Evolutionary conservation across 352 stramenopile species (phyloP), one percentile per base, ranked within the genome.

Genomic region (Pythium scleroteichum): DNA sequence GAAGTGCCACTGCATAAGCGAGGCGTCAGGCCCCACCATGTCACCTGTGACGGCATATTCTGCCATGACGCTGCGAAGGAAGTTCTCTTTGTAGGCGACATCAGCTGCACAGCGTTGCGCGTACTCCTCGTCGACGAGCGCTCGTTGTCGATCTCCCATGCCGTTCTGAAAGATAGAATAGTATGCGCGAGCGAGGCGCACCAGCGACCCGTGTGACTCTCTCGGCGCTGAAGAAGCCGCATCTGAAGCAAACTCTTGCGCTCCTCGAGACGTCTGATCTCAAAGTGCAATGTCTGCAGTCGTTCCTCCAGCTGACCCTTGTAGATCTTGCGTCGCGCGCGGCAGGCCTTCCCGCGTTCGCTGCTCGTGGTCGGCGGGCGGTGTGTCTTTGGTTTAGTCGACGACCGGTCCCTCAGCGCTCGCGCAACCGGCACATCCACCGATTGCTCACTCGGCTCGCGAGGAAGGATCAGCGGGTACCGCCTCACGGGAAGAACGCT

Each of bases 1-100:
- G 27, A 61, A 56, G 10, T 56, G 50, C 59, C 59, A 67, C 35
- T 67, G 59, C 42, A 56, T 60, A 5, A 67, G 39, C 14, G 59
- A 54, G 8, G 59, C 51, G 7, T 67, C 51, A 0, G 52, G 50
- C n/a, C 59, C 59, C n/a, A 61, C 33, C 19, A 67, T 41, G 40
- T 67, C 59, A 2, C 59, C 59, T 2, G 59, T 67, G 5, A 41
- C 17, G 3, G 46, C 52, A 29, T 67, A 42, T 19, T 54, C 51
- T 7, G 19, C 42, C 59, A 67, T 67, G n/a, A 67, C 29, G 27
- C 19, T 46, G 20, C 35, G 59, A 9, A 67, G 38, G n/a, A 67
- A 67, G 33, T 55, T 53, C 17, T 60, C 59, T 26, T 67, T 58
- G 50, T 66, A 60, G 8, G 40, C 42, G 22, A 48, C 35, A 9